Percentiles rank a stretch among this genome's conserved stretches.
Evolutionary conservation across 2,329 filamentous ascomycete species (phyloP).

Genomic region (Tolypocladium capitatum): DNA sequence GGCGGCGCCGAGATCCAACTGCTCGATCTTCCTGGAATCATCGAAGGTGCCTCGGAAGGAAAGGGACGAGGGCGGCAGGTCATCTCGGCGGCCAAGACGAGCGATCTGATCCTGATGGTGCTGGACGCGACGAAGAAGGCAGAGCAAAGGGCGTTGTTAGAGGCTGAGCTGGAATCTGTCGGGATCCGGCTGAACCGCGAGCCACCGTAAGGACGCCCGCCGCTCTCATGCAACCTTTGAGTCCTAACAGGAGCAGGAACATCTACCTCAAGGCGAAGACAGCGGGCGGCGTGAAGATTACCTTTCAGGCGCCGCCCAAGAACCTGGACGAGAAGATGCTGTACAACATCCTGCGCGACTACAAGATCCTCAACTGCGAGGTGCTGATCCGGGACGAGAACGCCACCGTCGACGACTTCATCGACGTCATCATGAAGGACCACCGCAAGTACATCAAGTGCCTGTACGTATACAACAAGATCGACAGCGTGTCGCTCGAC

Average conservation of each 20-base stretch:
- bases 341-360: slow-evolving; percentile 93
- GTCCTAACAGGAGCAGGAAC: slow-evolving; percentile 44
- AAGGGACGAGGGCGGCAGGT: slow-evolving; percentile 94
- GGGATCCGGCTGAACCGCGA: slow-evolving; percentile 87
- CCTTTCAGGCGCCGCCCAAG: slow-evolving; percentile 81
- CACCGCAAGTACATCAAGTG: slow-evolving; percentile 94
- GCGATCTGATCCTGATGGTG: slow-evolving; percentile 93
- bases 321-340: slow-evolving; percentile 94
- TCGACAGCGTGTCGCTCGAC: slow-evolving; percentile 86
- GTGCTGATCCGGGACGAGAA: slow-evolving; percentile 91
- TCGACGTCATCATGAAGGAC: slow-evolving; percentile 98
- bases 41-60: slow-evolving; percentile 89
- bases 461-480: slow-evolving; percentile 99
- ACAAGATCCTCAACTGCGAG: slow-evolving; percentile 97
- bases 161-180: slow-evolving; percentile 87
- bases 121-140: slow-evolving; percentile 93
- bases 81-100: slow-evolving; percentile 95
- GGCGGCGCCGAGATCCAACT: slow-evolving; percentile 97
- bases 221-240: not conserved
- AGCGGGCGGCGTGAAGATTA: slow-evolving; percentile 97
- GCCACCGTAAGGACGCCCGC: slow-evolving; percentile 54
- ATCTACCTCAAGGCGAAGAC: slow-evolving; percentile 96
- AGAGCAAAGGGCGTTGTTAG: slow-evolving; percentile 78
- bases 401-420: slow-evolving; percentile 93
- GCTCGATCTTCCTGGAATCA: slow-evolving; percentile 93